Base-by-base conservation (phyloP, 148 eudicot genomes). In the Linanthus parryae region DNA sequence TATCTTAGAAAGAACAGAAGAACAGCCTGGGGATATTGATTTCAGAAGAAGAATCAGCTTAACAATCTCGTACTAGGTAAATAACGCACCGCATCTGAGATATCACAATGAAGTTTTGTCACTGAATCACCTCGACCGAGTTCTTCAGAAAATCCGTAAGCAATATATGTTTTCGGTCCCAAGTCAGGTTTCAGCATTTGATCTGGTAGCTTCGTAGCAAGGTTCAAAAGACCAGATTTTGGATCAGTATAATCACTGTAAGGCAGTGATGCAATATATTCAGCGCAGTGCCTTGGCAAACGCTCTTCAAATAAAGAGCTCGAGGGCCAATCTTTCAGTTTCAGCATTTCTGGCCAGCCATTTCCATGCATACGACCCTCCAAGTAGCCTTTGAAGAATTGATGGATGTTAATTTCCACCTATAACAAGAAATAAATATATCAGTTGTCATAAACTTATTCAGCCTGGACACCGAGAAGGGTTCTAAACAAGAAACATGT, bases 71-170 rank as follows among this genome's bases (percentile, higher is more conserved):
- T 17, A 7, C 26, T 4, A 40, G 1, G 2, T 20, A 44, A 49
- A 47, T 14, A 49, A 21, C 65, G 40, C 78, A 85, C 94, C 80
- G 77, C 84, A 69, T 81, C 94, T 44, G 88, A 70, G 72, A 77
- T 69, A 54, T 77, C 77, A 38, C 66, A 77, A 23, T 81, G 84
- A 48, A 84, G 82, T 67, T 75, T 84, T 12, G 94, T 81, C 16
- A 84, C 80, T 39, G 88, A 84, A 70, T 84, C 88, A 30, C 88
- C 94, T 21, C 78, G 78, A 8, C 82, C 88, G 49, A 85, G 78
- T 59, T 85, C 94, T 64, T 78, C 76, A 19, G 60, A 49, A 48
- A 75, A 64, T 20, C 88, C 94, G 66, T 81, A 81, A 8, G 85
- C 88, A 40, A 85, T 78, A 54, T 76, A 85, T 30, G 94, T 81